Evolutionary conservation across 2,329 filamentous ascomycete species (phyloP), one percentile per base, ranked within the genome.

Genomic region (Hypoxylon sp.): DNA sequence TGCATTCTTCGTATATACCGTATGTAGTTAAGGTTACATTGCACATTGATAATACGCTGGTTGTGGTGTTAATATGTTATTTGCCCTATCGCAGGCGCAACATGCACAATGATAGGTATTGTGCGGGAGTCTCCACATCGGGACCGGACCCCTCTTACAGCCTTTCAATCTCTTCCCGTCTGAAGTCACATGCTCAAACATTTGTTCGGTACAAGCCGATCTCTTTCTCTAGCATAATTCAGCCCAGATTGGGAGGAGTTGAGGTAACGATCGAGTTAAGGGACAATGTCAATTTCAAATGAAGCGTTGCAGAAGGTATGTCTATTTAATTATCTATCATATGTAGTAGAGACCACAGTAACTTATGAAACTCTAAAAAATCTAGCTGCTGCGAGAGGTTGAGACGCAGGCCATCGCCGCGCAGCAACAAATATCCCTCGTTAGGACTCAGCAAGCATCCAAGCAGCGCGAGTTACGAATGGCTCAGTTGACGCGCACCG

Each of bases 381-480:
- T 58, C 60, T 73, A 98, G 95, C 86, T 98, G 70, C 89, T 97
- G 75, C 92, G 93, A 81, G 96, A 98, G 83, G 98, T 98, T 76
- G 94, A 98, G 83, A 90, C 91, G 72, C 96, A 97, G 80, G 94
- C 94, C 13, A 84, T 93, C 44, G 91, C 91, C 70, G 93, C 96
- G 14, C 94, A 97, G 81, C 94, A 98, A 82, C 94, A 98, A 81
- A 95, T 98, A 78, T 88, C 89, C 72, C 87, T 97, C 66, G 93
- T 95, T 70, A 92, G 92, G 76, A 89, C 92, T 10, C 94, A 98
- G 80, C 92, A 97, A 74, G 87, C 90, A 6, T 86, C 90, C 67
- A 97, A 97, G 82, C 93, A 95, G 80, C 90, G 94, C 65, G 95
- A 98, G 79, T 90, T 92, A 78, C 93, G 96, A 48, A 90, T 98